Base-by-base conservation (phyloP, 345 rosid genomes). In the Tarenaya hassleriana region DNA sequence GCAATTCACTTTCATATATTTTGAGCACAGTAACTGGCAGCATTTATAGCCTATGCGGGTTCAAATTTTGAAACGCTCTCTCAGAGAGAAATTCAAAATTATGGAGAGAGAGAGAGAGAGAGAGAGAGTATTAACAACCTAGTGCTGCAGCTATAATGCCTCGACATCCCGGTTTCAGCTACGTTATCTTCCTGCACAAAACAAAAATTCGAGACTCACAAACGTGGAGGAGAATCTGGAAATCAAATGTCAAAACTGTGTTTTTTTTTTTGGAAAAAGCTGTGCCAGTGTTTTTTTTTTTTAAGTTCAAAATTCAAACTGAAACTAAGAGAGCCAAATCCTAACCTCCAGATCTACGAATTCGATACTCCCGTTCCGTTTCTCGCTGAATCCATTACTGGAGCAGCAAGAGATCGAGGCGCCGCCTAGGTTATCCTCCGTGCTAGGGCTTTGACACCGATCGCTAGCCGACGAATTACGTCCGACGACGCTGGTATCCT, bases 351-450 rank as follows among this genome's bases (percentile, higher is more conserved):
- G 3, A 53, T 62, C 60, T 1, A 53, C 55, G 4, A 62, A 55
- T 12, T 64, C 59, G 48, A 32, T 57, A 16, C 47, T 64, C 52
- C 69, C 16, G 31, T 64, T 64, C 3, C 52, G 34, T 64, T 56
- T 64, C 47, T 64, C 69, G 14, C 43, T 31, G 0, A 52, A 57
- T 57, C 7, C 4, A 17, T 18, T 55, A 54, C 47, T 40, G 1
- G 69, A 64, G 37, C 52, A 64, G 18, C 52, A 56, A 16, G 53
- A 63, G 42, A 33, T 56, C 16, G 61, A 54, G 3, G 33, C 39
- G 13, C 61, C n/a, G 41, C 21, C 57, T 1, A 49, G 18, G 4
- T 53, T 50, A 1, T 20, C 16, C 4, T 21, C 57, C 8, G 38
- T 2, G 29, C 5, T 24, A 24, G 29, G 29, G 29, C 29, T 31